phyloP scores from a whole-genome alignment of 208 protist species.

The Crithidia mellificae region DNA sequence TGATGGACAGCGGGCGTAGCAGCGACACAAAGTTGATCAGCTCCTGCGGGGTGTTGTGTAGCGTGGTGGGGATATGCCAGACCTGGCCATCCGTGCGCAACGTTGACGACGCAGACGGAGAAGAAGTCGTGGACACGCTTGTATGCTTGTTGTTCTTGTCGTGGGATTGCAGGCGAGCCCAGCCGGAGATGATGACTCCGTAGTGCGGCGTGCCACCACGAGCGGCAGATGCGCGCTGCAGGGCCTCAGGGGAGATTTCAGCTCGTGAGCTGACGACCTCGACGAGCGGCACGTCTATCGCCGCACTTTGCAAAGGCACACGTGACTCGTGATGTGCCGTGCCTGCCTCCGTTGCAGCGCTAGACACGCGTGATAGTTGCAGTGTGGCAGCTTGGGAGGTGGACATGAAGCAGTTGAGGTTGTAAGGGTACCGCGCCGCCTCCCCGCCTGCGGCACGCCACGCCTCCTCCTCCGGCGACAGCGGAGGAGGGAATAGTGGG shows the following conservation, averaged over 20 bases:
- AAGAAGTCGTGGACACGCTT: not conserved
- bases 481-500: not conserved
- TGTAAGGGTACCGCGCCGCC: constrained; percentile 33
- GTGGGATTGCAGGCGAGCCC: constrained; percentile 50
- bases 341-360: no score
- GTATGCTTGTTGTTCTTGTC: no score
- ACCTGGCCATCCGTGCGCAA: constrained; percentile 18
- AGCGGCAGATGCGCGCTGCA: constrained; percentile 34
- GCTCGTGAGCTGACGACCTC: constrained; percentile 59
- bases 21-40: constrained; percentile 69
- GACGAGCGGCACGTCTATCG: constrained; percentile 35
- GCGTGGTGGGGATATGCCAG: constrained; percentile 70
- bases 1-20: constrained; percentile 61
- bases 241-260: constrained; percentile 33
- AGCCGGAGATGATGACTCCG: constrained; percentile 75
- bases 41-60: constrained; percentile 75
- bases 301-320: no score
- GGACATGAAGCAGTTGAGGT: constrained; percentile 43
- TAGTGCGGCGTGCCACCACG: constrained; percentile 51
- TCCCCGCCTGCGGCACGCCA: constrained; percentile 38
- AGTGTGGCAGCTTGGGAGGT: constrained; percentile 22
- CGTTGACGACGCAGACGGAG: not conserved
- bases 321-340: no score
- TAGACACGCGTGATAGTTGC: no score
- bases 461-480: constrained; percentile 21